phyloP scores from a whole-genome alignment of 2,329 filamentous ascomycete species.

The Nothopassalora personata region DNA sequence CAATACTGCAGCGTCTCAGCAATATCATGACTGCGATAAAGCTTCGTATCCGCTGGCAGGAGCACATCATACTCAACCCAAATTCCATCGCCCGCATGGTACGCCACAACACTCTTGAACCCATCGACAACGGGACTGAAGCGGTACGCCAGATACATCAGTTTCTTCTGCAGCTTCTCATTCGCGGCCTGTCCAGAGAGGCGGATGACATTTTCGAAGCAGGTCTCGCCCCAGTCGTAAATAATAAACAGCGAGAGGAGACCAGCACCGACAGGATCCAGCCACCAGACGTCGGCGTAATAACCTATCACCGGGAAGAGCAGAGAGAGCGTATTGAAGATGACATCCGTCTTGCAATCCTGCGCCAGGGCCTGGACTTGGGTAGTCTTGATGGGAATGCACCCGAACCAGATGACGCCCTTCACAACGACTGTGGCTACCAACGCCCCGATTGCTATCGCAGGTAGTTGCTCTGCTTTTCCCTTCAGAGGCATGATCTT shows the following conservation, averaged over 20 bases:
- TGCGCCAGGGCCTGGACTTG: constrained; percentile 60
- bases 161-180: constrained; percentile 49
- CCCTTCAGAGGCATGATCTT: constrained; percentile 50
- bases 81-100: constrained; percentile 58
- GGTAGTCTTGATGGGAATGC: constrained; percentile 56
- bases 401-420: constrained; percentile 56
- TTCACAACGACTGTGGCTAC: constrained; percentile 55
- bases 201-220: constrained; percentile 54
- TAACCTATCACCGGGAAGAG: constrained; percentile 59
- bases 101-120: constrained; percentile 43
- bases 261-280: constrained; percentile 59
- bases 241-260: constrained; percentile 63
- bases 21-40: constrained; percentile 54
- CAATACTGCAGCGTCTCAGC: constrained; percentile 62
- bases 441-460: constrained; percentile 54
- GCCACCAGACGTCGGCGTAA: constrained; percentile 58
- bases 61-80: constrained; percentile 60
- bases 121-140: constrained; percentile 33
- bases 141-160: constrained; percentile 54
- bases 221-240: constrained; percentile 62
- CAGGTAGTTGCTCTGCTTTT: constrained; percentile 46
- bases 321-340: constrained; percentile 60
- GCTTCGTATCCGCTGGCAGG: constrained; percentile 48
- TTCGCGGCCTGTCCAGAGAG: constrained; percentile 55
- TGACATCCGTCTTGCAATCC: constrained; percentile 60